Evolutionary conservation across 2,329 filamentous ascomycete genomes (phyloP), one percentile per base, ranked within the genome.

Genomic region (Aspergillus spinulosporus): DNA sequence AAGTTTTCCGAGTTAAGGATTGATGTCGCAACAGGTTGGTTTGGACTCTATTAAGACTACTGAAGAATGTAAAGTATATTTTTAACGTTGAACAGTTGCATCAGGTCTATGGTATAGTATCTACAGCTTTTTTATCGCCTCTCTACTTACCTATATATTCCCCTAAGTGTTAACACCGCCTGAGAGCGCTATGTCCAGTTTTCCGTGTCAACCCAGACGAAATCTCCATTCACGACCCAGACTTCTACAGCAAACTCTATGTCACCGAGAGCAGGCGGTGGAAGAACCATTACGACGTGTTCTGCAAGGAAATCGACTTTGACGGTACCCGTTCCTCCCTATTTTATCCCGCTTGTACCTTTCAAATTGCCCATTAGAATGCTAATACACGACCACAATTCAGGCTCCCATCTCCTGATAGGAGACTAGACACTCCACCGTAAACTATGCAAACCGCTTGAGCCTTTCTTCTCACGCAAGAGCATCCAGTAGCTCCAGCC

Each of bases 21-120:
- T 29, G 73, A 72, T 2, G 74, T 73, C 0, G 29, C 68, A 2
- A 65, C 66, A 32, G 49, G 60, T 14, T 65, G 63, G 54, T 73
- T 73, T 53, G 71, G 73, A 43, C 66, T 68, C 36, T 75, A 74
- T 45, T 70, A 67, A 49, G 68, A 76, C 39, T 54, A 74, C 3
- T 42, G 28, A 61, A 65, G 4, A 56, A 61, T 0, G 74, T 73
- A 0, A 59, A 60, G 12, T 76, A 71, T 45, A 58, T 71, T 5
- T 71, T 64, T 63, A 62, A 72, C 51, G 66, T 76, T 14, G 54
- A 68, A 46, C 59, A 66, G 12, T 63, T 76, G 65, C 72, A 76
- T 57, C 43, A 66, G 4, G 52, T 62, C 57, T 75, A 74, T 44
- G 72, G 73, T 73, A 50, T 43, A 26, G 6, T 21, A 21, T 21